Evolutionary conservation across 1,139 yeast genomes (phyloP), one percentile per base, ranked within the genome.

Genomic region (Pichia sp.): DNA sequence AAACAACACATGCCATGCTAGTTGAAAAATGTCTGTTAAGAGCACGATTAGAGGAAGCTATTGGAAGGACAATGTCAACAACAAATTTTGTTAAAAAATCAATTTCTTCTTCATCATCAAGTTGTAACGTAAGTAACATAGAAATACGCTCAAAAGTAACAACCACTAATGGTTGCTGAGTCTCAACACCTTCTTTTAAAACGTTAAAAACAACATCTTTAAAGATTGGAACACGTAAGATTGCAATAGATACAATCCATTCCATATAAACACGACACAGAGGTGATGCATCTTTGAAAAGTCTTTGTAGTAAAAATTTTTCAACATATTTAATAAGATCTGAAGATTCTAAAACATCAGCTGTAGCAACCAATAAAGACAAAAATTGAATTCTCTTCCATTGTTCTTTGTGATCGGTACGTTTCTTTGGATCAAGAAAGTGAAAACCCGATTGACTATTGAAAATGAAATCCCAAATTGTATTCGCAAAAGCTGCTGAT

Each of bases 31-130:
- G 98, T 58, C 98, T 80, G 5, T 85, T 78, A 30, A 83, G 70
- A 0, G 96, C 95, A 61, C 87, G 83, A 64, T 87, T 89, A 9
- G 96, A 85, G 0, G 96, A 81, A n/a, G 95, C 82, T 44, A 83
- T 80, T 0, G 93, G 83, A 19, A 87, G 66, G 41, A 83, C 58
- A n/a, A 62, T 54, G 25, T 59, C 57, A 19, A 66, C 59, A 1
- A 71, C 56, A 52, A 73, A 73, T 9, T 61, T 61, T 6, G 66
- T 59, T 41, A 74, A 58, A 48, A 67, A 66, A 28, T 61, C 49
- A 5, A 63, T 55, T 38, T 71, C 69, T 10, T 63, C 61, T 1
- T 57, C 60, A 2, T 48, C 45, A 2, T 68, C 63, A 47, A 81
- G 64, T 34, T 80, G 77, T 60, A 75, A 68, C 50, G 77, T 73